These are phyloP conservation scores for Plasmopara muralis DNA, from an alignment of 352 stramenopile species.

Conservation along the genomic window DNA sequence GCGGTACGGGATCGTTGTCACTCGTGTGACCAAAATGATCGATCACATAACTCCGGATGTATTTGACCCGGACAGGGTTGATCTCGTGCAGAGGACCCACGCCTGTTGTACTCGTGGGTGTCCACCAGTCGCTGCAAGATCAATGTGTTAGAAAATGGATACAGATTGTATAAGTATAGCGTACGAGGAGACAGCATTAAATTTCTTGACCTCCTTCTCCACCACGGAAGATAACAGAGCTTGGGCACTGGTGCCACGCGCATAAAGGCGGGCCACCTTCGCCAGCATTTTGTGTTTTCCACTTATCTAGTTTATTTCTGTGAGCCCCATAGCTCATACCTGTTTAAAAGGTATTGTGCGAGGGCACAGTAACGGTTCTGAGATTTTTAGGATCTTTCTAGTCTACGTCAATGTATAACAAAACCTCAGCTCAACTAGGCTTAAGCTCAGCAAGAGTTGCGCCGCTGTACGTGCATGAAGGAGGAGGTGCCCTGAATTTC, in stretches of 20 bases:
- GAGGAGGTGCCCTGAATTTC: too few relatives aligned
- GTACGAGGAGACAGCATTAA: slow-evolving; percentile 68
- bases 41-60: slow-evolving; percentile 70
- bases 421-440: too few relatives aligned
- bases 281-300: slow-evolving; percentile 16
- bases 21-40: slow-evolving; percentile 49
- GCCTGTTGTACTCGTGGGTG: slow-evolving; percentile 60
- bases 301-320: too few relatives aligned
- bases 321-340: too few relatives aligned
- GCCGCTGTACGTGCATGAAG: too few relatives aligned
- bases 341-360: too few relatives aligned
- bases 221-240: slow-evolving; percentile 56
- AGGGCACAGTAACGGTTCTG: too few relatives aligned
- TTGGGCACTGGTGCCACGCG: slow-evolving; percentile 14
- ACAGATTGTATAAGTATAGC: slow-evolving; percentile 6
- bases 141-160: background rate
- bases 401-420: too few relatives aligned
- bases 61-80: slow-evolving; percentile 79
- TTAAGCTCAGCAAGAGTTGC: too few relatives aligned
- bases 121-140: slow-evolving; percentile 73
- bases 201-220: slow-evolving; percentile 74
- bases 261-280: slow-evolving; percentile 3
- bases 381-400: too few relatives aligned
- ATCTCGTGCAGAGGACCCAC: slow-evolving; percentile 75
- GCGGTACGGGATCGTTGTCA: slow-evolving; percentile 41